phyloP scores from a whole-genome alignment of 345 rosid species.

The Hirschfeldia incana region DNA sequence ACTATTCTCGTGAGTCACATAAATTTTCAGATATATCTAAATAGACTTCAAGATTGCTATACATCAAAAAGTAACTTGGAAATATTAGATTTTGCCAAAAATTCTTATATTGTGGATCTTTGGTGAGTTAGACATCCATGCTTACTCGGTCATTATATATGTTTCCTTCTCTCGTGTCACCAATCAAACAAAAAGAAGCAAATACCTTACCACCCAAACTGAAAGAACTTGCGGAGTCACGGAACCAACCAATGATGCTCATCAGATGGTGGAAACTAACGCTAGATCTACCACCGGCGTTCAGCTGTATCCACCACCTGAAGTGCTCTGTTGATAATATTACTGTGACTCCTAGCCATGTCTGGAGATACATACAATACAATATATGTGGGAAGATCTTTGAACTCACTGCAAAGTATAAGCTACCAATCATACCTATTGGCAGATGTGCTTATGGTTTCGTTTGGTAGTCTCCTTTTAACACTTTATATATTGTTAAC shows the following conservation, averaged over 20 bases:
- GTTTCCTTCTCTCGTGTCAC: not conserved
- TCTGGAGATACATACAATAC: conserved; percentile 69
- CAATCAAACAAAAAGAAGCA: not conserved
- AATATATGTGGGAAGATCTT: conserved; percentile 69
- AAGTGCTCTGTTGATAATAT: conserved; percentile 39
- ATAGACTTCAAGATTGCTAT: no score
- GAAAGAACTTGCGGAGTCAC: not conserved
- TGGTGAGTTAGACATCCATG: not conserved
- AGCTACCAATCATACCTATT: conserved; percentile 74
- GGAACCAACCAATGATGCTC: not conserved
- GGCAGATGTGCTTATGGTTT: conserved; percentile 89
- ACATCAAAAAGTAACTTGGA: no score
- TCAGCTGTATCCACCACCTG: not conserved
- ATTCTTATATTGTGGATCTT: no score
- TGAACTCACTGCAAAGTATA: conserved; percentile 80
- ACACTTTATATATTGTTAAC: not conserved
- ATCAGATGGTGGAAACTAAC: not conserved
- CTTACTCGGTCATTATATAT: not conserved
- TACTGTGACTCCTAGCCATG: conserved; percentile 66
- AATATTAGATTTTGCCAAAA: no score
- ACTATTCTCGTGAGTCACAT: not conserved
- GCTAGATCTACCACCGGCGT: not conserved
- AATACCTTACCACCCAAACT: not conserved
- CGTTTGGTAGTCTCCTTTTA: conserved; percentile 58
- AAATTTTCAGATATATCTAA: not conserved